A percentile compares a stretch with the other conserved stretches of the same genome.
Evolutionary conservation across 169 alveolate genomes (phyloP).

Genomic region (Neospora caninum): DNA sequence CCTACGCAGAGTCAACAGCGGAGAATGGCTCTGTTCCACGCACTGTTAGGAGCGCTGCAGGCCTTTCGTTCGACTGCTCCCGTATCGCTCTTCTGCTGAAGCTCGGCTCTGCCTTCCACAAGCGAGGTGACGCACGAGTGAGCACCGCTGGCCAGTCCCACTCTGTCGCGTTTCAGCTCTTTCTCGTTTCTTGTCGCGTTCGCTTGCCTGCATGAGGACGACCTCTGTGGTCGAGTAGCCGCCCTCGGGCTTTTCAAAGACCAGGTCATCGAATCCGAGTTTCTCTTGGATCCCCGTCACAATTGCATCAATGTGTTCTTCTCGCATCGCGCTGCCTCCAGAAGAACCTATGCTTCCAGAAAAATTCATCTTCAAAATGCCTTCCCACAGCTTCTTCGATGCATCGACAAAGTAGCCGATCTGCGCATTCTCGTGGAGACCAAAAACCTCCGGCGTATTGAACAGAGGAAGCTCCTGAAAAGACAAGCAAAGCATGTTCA

Average conservation of each 20-base stretch:
- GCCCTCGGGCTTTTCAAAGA: conserved; percentile 81
- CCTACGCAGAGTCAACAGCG: conserved; percentile 66
- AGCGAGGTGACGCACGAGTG: no score
- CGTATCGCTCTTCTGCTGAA: no score
- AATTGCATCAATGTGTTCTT: conserved; percentile 55
- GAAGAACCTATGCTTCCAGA: conserved; percentile 14
- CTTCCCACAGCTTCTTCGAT: conserved; percentile 90
- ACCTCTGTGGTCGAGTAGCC: conserved; percentile 89
- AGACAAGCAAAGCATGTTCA: neutral
- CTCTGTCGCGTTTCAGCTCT: no score
- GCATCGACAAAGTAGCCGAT: conserved; percentile 91
- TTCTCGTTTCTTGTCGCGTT: no score
- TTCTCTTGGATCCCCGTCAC: conserved; percentile 75
- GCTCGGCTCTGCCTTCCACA: no score
- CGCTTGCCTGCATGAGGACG: conserved; percentile 86
- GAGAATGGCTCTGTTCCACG: neutral
- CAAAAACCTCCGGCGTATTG: conserved; percentile 90
- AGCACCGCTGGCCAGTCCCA: no score
- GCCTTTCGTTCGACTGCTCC: no score
- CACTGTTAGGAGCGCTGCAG: neutral
- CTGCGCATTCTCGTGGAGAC: conserved; percentile 95
- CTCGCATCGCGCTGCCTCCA: conserved; percentile 39
- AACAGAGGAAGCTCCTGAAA: conserved; percentile 78
- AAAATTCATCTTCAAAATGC: conserved; percentile 75
- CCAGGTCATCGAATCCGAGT: conserved; percentile 82